Evolutionary conservation across 148 eudicot genomes (phyloP).

Genomic region (Amaranthus cruentus): DNA sequence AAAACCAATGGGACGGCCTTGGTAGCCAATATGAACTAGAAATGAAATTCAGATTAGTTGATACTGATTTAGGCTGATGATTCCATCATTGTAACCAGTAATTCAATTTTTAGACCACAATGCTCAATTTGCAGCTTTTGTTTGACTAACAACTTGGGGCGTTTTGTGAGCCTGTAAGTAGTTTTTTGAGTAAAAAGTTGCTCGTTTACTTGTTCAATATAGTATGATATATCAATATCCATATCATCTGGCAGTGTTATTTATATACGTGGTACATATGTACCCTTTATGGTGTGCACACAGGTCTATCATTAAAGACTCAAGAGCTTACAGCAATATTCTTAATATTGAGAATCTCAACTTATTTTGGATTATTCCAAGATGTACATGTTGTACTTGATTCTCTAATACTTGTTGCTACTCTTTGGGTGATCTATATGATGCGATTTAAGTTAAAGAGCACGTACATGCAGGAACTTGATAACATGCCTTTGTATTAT

Average conservation of each 20-base stretch:
- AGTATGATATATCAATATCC: too few relatives aligned
- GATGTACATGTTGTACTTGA: constrained; percentile 65
- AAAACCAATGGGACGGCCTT: too few relatives aligned
- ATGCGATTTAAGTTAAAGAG: constrained; percentile 64
- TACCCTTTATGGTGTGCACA: neutral
- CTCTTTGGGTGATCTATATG: constrained; percentile 89
- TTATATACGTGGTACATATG: neutral
- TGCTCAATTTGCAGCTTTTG: too few relatives aligned
- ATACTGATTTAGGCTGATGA: too few relatives aligned
- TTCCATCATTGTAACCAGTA: too few relatives aligned
- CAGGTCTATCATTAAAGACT: constrained; percentile 73
- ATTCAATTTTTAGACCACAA: too few relatives aligned
- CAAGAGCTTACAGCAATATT: constrained; percentile 85
- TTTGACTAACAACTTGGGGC: too few relatives aligned
- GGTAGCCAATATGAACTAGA: too few relatives aligned
- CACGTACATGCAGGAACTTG: constrained; percentile 54
- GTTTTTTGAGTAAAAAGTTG: too few relatives aligned
- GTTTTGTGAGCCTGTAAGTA: too few relatives aligned
- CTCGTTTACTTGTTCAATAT: too few relatives aligned
- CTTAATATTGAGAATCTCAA: constrained; percentile 41
- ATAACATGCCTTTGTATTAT: constrained; percentile 50
- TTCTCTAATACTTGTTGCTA: constrained; percentile 42
- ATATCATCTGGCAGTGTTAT: neutral
- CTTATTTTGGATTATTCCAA: constrained; percentile 39
- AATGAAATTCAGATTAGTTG: too few relatives aligned